These are phyloP conservation scores for Boletales sp. DNA, from an alignment of 768 basidiomycete species.

Conservation along the genomic window DNA sequence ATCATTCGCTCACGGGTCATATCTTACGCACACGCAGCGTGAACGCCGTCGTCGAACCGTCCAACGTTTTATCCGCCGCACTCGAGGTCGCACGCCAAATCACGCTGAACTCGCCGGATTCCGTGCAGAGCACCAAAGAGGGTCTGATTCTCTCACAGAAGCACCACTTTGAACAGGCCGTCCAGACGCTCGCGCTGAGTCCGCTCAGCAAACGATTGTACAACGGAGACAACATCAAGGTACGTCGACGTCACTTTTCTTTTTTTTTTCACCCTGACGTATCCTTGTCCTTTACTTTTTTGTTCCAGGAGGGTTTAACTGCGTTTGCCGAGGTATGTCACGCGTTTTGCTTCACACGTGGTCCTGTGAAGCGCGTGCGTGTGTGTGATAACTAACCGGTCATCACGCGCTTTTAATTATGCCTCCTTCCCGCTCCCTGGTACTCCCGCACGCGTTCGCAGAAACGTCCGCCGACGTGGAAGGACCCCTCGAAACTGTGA, in stretches of 20 bases:
- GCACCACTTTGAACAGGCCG: constrained; percentile 49
- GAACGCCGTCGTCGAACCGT: constrained; percentile 60
- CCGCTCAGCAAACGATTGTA: constrained; percentile 51
- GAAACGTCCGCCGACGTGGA: constrained; percentile 20
- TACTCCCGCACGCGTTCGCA: too few species aligned
- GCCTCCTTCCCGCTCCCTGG: too few species aligned
- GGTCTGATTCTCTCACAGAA: constrained; percentile 56
- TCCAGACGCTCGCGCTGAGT: constrained; percentile 43
- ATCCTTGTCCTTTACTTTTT: too few species aligned
- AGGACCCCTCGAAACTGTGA: constrained; percentile 19
- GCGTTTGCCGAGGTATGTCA: constrained; percentile 50
- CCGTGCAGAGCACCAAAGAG: constrained; percentile 74
- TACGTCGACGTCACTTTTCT: constrained; percentile 21
- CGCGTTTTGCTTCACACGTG: constrained; percentile 1
- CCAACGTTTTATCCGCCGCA: constrained; percentile 55
- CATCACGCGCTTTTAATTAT: too few species aligned
- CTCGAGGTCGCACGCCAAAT: constrained; percentile 60
- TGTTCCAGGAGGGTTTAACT: constrained; percentile 60
- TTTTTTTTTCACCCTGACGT: background rate
- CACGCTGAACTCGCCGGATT: constrained; percentile 67
- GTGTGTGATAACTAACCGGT: too few species aligned
- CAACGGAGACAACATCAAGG: constrained; percentile 68
- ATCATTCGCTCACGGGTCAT: constrained; percentile 12
- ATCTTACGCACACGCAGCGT: constrained; percentile 42
- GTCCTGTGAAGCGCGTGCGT: too few species aligned